Evolutionary conservation across 2,329 filamentous ascomycete species (phyloP).

Genomic region (Fusarium mangiferae): DNA sequence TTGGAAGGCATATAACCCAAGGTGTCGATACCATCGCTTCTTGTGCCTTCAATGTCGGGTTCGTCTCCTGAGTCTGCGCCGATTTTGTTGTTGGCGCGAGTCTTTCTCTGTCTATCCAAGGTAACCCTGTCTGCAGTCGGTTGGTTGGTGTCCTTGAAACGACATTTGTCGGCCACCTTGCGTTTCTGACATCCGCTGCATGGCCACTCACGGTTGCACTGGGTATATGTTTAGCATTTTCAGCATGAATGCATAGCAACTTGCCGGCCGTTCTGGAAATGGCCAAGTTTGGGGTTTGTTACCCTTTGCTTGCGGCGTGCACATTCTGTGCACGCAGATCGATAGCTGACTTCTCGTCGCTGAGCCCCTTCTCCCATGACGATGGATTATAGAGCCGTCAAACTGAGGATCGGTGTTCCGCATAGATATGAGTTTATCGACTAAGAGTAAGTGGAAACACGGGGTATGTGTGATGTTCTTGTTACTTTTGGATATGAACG

Average conservation of each 20-base stretch:
- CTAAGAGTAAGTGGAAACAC: neutral
- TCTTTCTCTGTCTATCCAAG: slow-evolving; percentile 38
- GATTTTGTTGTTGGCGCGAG: slow-evolving; percentile 32
- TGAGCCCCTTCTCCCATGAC: slow-evolving; percentile 27
- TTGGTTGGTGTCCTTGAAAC: slow-evolving; percentile 44
- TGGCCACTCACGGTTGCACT: slow-evolving; percentile 55
- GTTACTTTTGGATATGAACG: neutral
- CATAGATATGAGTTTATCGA: neutral
- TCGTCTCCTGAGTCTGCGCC: slow-evolving; percentile 26
- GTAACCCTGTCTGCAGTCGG: slow-evolving; percentile 37
- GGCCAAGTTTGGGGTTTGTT: neutral
- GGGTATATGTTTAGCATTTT: slow-evolving; percentile 12
- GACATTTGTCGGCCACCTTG: slow-evolving; percentile 52
- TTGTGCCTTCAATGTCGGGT: slow-evolving; percentile 40
- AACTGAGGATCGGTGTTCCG: neutral
- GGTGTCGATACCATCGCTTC: slow-evolving; percentile 46
- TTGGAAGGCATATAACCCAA: slow-evolving; percentile 51
- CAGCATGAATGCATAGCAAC: neutral
- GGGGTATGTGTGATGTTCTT: neutral
- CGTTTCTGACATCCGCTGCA: slow-evolving; percentile 54
- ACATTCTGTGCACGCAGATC: slow-evolving; percentile 57
- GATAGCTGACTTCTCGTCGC: slow-evolving; percentile 33
- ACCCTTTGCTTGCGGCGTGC: slow-evolving; percentile 54
- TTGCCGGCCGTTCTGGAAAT: neutral
- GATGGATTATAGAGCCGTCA: neutral